Percentiles rank a stretch among this genome's conserved stretches.
Evolutionary conservation across 83 land plant genomes (phyloP).

Genomic region (Thuja plicata): DNA sequence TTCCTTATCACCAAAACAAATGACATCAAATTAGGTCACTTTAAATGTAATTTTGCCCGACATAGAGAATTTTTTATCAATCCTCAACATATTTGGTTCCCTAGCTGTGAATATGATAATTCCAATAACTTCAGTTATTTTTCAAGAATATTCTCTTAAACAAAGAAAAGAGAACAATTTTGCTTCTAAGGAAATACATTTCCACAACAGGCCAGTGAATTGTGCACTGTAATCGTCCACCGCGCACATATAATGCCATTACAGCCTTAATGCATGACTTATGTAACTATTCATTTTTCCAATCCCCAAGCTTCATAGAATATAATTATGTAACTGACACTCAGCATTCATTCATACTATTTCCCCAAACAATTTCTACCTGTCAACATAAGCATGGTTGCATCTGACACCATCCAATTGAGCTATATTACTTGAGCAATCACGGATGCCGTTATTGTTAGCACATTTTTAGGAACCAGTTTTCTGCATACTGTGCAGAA

Average conservation of each 20-base stretch:
- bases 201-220: neutral
- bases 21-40: too few species aligned
- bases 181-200: too few species aligned
- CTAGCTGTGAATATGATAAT: too few species aligned
- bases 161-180: too few species aligned
- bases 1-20: too few species aligned
- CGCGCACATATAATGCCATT: neutral
- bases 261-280: neutral
- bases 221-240: neutral
- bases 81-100: too few species aligned
- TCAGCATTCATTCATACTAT: neutral
- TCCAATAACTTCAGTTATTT: too few species aligned
- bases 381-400: neutral
- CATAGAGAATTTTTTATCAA: too few species aligned
- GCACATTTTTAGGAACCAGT: neutral
- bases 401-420: neutral
- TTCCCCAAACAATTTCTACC: neutral
- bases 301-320: neutral
- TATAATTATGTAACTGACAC: neutral
- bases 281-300: neutral
- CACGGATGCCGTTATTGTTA: neutral
- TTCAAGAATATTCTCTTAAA: too few species aligned
- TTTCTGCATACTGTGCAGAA: neutral
- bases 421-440: neutral
- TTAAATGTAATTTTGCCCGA: too few species aligned